Evolutionary conservation across 352 stramenopile species (phyloP).

Genomic region (Phytopythium aichiense): DNA sequence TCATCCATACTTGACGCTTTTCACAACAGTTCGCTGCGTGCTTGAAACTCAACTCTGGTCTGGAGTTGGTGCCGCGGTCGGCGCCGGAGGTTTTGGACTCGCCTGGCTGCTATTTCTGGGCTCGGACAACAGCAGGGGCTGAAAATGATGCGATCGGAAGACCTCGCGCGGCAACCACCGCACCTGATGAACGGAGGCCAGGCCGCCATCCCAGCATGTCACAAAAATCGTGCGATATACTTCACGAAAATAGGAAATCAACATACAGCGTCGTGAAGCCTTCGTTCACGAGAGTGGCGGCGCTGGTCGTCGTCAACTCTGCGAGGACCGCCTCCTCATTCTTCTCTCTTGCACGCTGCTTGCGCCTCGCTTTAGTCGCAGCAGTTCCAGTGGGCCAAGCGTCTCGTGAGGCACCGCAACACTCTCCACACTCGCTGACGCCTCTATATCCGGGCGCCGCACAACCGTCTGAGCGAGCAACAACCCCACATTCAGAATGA

Average conservation of each 20-base stretch:
- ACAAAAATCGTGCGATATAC: not conserved
- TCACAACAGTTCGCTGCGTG: not conserved
- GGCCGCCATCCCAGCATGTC: not conserved
- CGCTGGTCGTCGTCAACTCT: not conserved
- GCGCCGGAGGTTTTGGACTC: not conserved
- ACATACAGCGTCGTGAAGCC: slow-evolving; percentile 1
- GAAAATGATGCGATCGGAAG: no score
- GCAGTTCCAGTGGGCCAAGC: not conserved
- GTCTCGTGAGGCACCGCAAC: not conserved
- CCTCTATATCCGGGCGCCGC: not conserved
- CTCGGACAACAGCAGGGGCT: not conserved
- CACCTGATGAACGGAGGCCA: not conserved
- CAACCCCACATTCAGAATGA: not conserved
- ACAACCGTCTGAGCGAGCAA: not conserved
- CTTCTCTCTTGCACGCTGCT: not conserved
- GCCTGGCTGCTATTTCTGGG: not conserved
- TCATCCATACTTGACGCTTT: not conserved
- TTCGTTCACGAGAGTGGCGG: slow-evolving; percentile 2
- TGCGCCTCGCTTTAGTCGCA: not conserved
- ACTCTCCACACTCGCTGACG: not conserved
- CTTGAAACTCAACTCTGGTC: not conserved
- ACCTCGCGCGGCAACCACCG: not conserved
- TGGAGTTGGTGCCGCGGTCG: not conserved
- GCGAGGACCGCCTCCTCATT: not conserved
- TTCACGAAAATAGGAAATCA: slow-evolving; percentile 1